A percentile compares a stretch with the other conserved stretches of the same genome.
These are phyloP conservation scores for Vigna nakashimae DNA, from an alignment of 306 rosid genomes.

Conservation along the genomic window DNA sequence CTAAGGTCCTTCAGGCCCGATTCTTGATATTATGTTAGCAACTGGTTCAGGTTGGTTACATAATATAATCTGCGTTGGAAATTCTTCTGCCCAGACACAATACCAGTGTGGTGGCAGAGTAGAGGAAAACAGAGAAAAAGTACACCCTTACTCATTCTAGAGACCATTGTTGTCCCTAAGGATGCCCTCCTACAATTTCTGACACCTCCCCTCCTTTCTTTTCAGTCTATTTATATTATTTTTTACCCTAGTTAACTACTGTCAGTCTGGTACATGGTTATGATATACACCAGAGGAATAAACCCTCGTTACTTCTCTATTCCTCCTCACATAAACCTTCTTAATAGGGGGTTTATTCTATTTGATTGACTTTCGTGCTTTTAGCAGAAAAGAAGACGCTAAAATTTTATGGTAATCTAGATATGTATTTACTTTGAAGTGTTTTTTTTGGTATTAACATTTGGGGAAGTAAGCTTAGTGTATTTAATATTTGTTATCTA, in stretches of 20 bases:
- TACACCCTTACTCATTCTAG: not conserved
- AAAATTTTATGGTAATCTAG: not conserved
- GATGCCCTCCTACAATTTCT: not conserved
- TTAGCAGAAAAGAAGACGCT: not conserved
- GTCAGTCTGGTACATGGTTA: not conserved
- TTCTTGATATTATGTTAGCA: not conserved
- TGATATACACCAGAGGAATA: not conserved
- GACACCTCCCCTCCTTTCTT: not conserved
- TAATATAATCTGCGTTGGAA: not conserved
- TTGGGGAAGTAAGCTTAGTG: not conserved
- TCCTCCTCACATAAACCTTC: not conserved
- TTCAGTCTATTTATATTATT: not conserved
- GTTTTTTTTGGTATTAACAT: not conserved
- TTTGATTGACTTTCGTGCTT: not conserved
- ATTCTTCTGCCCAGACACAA: not conserved
- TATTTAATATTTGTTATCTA: not conserved
- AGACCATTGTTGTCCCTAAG: not conserved
- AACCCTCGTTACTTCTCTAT: not conserved
- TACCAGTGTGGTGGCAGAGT: not conserved
- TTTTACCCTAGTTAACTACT: not conserved
- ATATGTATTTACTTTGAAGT: not conserved
- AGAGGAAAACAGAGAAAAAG: not conserved
- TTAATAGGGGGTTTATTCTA: not conserved
- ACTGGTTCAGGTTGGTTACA: not conserved
- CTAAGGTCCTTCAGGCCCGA: not conserved